Evolutionary conservation across 176 grass and related monocot genomes (phyloP), one percentile per base, ranked within the genome.

Genomic region (Raddia guianensis): DNA sequence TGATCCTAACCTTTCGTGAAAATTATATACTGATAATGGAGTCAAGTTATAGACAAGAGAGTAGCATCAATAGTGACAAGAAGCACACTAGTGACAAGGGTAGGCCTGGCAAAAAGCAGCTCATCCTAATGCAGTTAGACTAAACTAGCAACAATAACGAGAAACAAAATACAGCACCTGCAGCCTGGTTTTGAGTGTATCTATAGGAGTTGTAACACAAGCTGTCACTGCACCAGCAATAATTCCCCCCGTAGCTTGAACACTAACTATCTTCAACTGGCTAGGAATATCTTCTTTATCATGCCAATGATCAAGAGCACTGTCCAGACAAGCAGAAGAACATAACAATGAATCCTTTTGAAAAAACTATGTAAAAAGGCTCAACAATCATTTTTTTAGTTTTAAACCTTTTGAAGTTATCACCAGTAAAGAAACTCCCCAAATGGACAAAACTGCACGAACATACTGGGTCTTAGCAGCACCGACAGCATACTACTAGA

Each of bases 101-200:
- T 6, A 74, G 37, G 70, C 15, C 16, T 54, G 5, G 61, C 0
- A 47, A 63, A 46, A 4, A 68, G 54, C 14, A 52, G 7, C 52
- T 64, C 3, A 7, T 10, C 15, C 56, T 69, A 63, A 20, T 57
- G 65, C 59, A 66, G 43, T 85, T 37, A 78, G 49, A 68, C 61
- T 57, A 49, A 72, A 64, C 59, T 83, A 73, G 14, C 9, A 21
- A 66, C 20, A 70, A 68, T 44, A 69, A 87, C 52, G 12, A 80
- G 32, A 91, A 55, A 75, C 40, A 18, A 18, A 82, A 77, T 62
- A 70, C 14, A 63, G 56, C 60, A 95, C 92, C 92, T 99, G 92
- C 76, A 95, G 73, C 74, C 92, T 87, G 13, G 96, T 99, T 86
- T 99, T 99, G 73, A 99, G 95, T 61, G 96, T 99, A 88, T 99